A percentile compares a stretch with the other conserved stretches of the same genome.
Conservation (phyloP, 768 basidiomycete genomes). For the Phylloporus sp. region DNA sequence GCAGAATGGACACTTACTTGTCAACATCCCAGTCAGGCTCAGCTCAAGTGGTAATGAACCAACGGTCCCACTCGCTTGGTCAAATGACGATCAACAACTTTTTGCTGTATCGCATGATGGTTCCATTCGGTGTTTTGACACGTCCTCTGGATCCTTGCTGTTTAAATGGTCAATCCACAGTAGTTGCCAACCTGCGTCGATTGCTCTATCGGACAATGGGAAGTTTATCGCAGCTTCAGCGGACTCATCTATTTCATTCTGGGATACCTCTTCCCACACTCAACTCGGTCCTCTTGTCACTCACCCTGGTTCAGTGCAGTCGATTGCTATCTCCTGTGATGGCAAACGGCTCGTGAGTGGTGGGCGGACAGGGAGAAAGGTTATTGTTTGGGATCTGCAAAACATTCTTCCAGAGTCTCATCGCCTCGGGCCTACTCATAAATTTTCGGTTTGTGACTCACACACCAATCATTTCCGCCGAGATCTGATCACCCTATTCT, state of each 20-base stretch:
- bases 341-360: constrained; percentile 10
- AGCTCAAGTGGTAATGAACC: constrained; percentile 13
- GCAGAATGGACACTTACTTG: constrained; percentile 1
- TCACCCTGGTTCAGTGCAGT: constrained; percentile 7
- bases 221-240: constrained; percentile 14
- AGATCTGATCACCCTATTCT: background rate
- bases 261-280: constrained; percentile 7
- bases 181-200: constrained; percentile 2
- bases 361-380: constrained; percentile 4
- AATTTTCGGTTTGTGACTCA: constrained; percentile 1
- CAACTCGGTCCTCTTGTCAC: constrained; percentile 10
- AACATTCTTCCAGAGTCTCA: constrained; percentile 7
- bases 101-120: constrained; percentile 9
- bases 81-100: constrained; percentile 8
- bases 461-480: background rate
- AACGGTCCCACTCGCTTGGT: constrained; percentile 16
- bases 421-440: background rate
- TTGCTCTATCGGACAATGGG: constrained; percentile 6
- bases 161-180: constrained; percentile 12
- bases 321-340: constrained; percentile 9
- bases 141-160: constrained; percentile 7
- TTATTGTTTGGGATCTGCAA: constrained; percentile 6
- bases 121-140: constrained; percentile 10
- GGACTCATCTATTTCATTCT: constrained; percentile 8
- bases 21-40: constrained; percentile 10